These are phyloP conservation scores for Nakazawaea sp. DNA, from an alignment of 805 yeast genomes.

Conservation along the genomic window DNA sequence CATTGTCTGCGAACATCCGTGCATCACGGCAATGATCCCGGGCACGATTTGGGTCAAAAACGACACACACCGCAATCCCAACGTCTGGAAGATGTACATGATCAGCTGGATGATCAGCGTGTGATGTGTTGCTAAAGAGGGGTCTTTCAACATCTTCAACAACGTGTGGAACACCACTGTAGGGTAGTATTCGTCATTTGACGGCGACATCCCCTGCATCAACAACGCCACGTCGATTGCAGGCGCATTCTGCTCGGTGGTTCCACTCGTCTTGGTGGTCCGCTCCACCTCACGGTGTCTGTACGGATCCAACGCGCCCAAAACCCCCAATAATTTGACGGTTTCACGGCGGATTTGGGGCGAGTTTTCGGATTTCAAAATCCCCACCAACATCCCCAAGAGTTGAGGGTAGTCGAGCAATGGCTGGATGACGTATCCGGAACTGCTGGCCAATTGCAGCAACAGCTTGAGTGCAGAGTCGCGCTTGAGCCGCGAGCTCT, in stretches of 20 bases:
- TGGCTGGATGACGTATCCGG: slow-evolving; percentile 95
- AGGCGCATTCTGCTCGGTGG: slow-evolving; percentile 77
- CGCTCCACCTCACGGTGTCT: slow-evolving; percentile 89
- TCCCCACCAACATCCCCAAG: slow-evolving; percentile 72
- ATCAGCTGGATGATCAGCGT: slow-evolving; percentile 92
- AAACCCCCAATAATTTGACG: slow-evolving; percentile 80
- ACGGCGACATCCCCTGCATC: slow-evolving; percentile 92
- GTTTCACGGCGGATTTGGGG: slow-evolving; percentile 77
- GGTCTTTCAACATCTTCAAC: slow-evolving; percentile 78
- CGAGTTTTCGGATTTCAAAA: slow-evolving; percentile 75
- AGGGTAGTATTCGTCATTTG: slow-evolving; percentile 88
- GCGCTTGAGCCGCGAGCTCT: slow-evolving; percentile 78
- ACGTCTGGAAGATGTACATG: slow-evolving; percentile 81
- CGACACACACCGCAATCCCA: slow-evolving; percentile 86
- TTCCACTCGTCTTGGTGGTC: slow-evolving; percentile 17
- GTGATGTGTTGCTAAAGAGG: slow-evolving; percentile 80
- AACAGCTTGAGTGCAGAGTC: slow-evolving; percentile 84
- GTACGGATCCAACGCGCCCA: slow-evolving; percentile 97
- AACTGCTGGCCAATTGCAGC: slow-evolving; percentile 83
- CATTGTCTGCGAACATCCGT: slow-evolving; percentile 69
- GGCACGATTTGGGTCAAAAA: slow-evolving; percentile 85
- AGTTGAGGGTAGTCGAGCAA: slow-evolving; percentile 86
- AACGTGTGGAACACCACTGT: slow-evolving; percentile 87
- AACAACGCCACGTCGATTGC: slow-evolving; percentile 84
- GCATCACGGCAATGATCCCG: slow-evolving; percentile 81